Conservation (phyloP, 106 monocot species). For the Platanthera guangdongensis region DNA sequence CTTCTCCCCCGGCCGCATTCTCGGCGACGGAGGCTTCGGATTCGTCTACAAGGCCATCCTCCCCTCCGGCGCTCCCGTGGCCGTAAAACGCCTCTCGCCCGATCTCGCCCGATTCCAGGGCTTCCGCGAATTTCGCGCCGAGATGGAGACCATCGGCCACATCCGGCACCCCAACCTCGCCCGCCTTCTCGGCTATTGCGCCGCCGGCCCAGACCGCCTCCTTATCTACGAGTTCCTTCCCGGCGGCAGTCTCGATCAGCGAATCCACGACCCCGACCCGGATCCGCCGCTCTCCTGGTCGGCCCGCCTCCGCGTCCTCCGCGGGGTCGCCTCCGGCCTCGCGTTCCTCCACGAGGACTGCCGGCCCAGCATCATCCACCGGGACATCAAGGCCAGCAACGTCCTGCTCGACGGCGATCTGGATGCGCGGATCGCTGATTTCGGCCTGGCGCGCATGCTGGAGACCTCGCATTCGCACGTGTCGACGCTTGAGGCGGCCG, state of each 20-base stretch:
- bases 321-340: constrained; percentile 57
- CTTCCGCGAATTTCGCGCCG: constrained; percentile 76
- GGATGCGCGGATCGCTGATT: constrained; percentile 58
- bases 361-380: constrained; percentile 60
- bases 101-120: constrained; percentile 54
- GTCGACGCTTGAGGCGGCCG: constrained; percentile 66
- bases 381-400: constrained; percentile 90
- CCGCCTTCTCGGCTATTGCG: constrained; percentile 63
- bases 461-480: constrained; percentile 30
- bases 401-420: constrained; percentile 53
- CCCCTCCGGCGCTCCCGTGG: constrained; percentile 46
- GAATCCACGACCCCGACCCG: constrained; percentile 46
- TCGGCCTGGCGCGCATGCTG: constrained; percentile 64
- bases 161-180: constrained; percentile 66
- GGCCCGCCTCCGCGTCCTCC: constrained; percentile 28
- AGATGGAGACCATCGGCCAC: constrained; percentile 66
- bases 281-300: constrained; percentile 28
- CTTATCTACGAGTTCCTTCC: constrained; percentile 76
- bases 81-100: constrained; percentile 65
- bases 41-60: constrained; percentile 80
- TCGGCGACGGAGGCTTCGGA: constrained; percentile 89
- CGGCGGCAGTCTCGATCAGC: constrained; percentile 62
- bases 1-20: constrained; percentile 60
- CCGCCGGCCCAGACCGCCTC: constrained; percentile 49
- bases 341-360: constrained; percentile 68